Conservation (phyloP, 441 rosid species). For the Euphorbia celastroides region DNA sequence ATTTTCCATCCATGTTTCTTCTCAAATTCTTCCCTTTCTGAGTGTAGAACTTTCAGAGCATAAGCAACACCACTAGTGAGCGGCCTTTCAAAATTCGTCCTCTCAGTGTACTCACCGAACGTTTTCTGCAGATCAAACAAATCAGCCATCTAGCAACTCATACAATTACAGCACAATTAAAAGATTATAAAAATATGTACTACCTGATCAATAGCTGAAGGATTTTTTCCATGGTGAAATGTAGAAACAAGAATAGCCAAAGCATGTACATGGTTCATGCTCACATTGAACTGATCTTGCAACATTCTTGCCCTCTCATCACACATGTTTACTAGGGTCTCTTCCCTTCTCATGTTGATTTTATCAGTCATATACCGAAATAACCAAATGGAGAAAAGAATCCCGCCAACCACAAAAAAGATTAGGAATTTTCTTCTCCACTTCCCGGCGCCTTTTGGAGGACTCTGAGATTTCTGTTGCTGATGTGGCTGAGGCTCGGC, state of each 20-base stretch:
- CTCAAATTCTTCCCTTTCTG: slow-evolving; percentile 86
- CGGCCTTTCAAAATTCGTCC: slow-evolving; percentile 97
- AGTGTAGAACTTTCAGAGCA: slow-evolving; percentile 88
- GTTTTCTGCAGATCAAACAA: slow-evolving; percentile 50
- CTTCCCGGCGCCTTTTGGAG: slow-evolving; percentile 55
- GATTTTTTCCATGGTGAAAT: slow-evolving; percentile 93
- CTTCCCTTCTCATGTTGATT: slow-evolving; percentile 43
- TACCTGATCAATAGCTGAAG: slow-evolving; percentile 97
- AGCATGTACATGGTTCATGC: slow-evolving; percentile 96
- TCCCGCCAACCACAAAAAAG: slow-evolving; percentile 50
- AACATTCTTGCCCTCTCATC: slow-evolving; percentile 94
- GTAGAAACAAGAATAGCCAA: slow-evolving; percentile 95
- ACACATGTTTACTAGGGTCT: slow-evolving; percentile 85
- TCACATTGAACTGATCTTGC: slow-evolving; percentile 99
- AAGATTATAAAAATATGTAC: background rate
- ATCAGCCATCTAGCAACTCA: no score
- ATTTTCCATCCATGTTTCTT: slow-evolving; percentile 69
- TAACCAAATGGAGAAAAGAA: slow-evolving; percentile 56
- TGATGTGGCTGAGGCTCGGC: slow-evolving; percentile 46
- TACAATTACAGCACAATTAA: background rate
- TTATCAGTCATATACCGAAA: slow-evolving; percentile 45
- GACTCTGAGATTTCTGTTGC: slow-evolving; percentile 40
- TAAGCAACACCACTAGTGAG: slow-evolving; percentile 98
- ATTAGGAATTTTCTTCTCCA: slow-evolving; percentile 73
- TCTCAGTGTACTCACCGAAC: slow-evolving; percentile 86